phyloP scores from a whole-genome alignment of 306 rosid species.

The Quercus aquifolioides region DNA sequence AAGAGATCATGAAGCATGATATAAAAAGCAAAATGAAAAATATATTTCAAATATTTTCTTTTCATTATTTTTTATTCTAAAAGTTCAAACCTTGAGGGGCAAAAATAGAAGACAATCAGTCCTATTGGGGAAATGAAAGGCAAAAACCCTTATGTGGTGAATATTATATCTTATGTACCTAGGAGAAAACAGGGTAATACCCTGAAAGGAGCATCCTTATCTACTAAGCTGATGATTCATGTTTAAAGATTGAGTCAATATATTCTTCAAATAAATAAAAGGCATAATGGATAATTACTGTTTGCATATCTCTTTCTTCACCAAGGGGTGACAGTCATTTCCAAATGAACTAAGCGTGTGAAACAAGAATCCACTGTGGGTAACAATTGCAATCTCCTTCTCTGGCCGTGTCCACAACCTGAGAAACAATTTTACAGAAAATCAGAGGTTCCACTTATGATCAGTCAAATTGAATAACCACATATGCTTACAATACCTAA shows the following conservation, averaged over 20 bases:
- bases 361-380: conserved; percentile 81
- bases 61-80: not conserved
- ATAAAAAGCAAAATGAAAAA: not conserved
- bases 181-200: not conserved
- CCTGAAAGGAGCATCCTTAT: not conserved
- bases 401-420: conserved; percentile 85
- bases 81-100: not conserved
- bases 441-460: not conserved
- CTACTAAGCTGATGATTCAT: not conserved
- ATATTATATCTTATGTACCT: not conserved
- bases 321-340: conserved; percentile 68
- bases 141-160: not conserved
- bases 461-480: not conserved
- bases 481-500: not conserved
- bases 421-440: conserved; percentile 18
- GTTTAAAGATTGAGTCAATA: not conserved
- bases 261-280: conserved; percentile 5
- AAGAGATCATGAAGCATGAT: not conserved
- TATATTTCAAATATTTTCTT: not conserved
- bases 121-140: not conserved
- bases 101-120: not conserved
- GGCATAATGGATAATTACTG: conserved; percentile 48
- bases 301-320: conserved; percentile 73
- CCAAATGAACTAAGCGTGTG: conserved; percentile 55
- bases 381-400: conserved; percentile 87